Base-by-base conservation (phyloP, 2,329 filamentous ascomycete species). In the Lasiodiplodia theobromae region DNA sequence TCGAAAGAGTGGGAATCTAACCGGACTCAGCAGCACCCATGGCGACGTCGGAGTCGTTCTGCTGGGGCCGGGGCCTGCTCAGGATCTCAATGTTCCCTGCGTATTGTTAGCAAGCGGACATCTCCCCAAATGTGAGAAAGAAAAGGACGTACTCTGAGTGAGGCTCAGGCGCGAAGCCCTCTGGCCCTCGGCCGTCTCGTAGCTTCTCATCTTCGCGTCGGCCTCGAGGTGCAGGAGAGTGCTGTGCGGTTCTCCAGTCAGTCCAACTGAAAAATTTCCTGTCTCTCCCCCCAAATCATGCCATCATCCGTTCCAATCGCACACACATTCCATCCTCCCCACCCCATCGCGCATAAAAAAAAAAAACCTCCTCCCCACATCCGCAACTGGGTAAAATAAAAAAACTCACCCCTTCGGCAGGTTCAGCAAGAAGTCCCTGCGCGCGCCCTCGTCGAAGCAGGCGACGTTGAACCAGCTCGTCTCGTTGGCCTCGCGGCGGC, bases 391-490 rank as follows among this genome's bases (percentile, higher is more conserved):
- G n/a, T 51, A 70, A 66, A 56, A 65, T 34, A 57, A 12, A 64
- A 66, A 40, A 47, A 71, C 92, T 79, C 82, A 97, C 92, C 95
- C 95, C 85, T 97, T 98, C 67, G 89, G 88, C 80, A 97, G 81
- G 75, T 82, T 84, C 76, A 92, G 82, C 73, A 97, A 78, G 76
- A 87, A 91, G 71, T 97, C 92, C 76, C 90, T 89, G 78, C 87
- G 85, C 62, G 86, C 81, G 14, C 91, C 92, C 72, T 92, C 89
- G 16, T 58, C 82, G 78, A 98, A 98, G 82, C 86, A 89, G 40
- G 89, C 85, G 67, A 98, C 85, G 69, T 86, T 86, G 86, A 96
- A 98, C 92, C 92, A 98, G 85, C 91, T 96, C 37, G 91, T 92
- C 77, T 89, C 86, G 77, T 88, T 86, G 18, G 95, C 91, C 14